These are phyloP conservation scores for Articulospora tetracladia DNA, from an alignment of 495 filamentous ascomycete genomes.

Conservation along the genomic window DNA sequence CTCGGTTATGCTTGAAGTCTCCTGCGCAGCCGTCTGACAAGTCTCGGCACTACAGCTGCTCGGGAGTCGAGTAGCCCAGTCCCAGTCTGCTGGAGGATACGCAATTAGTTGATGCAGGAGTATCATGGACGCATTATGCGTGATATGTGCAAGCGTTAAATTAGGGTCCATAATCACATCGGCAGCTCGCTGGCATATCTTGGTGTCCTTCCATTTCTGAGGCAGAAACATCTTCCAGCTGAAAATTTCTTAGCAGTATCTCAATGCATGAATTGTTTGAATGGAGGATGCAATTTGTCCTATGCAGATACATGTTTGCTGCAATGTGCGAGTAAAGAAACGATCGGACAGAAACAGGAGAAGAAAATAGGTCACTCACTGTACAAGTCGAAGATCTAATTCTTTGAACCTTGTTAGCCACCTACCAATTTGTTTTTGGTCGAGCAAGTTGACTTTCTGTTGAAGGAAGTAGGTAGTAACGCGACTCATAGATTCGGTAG, in stretches of 20 bases:
- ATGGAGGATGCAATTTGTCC: background rate
- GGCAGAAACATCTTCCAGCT: constrained; percentile 18
- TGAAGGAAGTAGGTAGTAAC: constrained; percentile 36
- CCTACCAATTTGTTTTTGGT: constrained; percentile 29
- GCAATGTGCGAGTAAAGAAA: background rate
- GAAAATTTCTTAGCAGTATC: constrained; percentile 31
- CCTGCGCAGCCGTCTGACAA: constrained; percentile 33
- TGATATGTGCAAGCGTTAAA: constrained; percentile 33
- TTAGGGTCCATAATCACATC: constrained; percentile 32
- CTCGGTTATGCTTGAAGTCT: constrained; percentile 33
- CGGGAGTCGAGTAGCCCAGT: constrained; percentile 28
- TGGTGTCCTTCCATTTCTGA: constrained; percentile 24
- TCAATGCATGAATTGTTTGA: constrained; percentile 14
- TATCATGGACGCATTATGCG: constrained; percentile 42
- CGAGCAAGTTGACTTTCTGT: constrained; percentile 29
- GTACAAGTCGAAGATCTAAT: constrained; percentile 35
- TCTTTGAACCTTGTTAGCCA: constrained; percentile 43
- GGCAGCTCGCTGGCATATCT: constrained; percentile 27
- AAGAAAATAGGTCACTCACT: constrained; percentile 18
- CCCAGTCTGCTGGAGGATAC: constrained; percentile 34
- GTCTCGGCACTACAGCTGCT: constrained; percentile 35
- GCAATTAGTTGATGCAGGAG: constrained; percentile 41
- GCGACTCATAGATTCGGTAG: constrained; percentile 35
- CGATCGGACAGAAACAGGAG: background rate
- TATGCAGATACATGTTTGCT: background rate